Evolutionary conservation across 164 flowering plant species (phyloP), one percentile per base, ranked within the genome.

Genomic region (Akebia trifoliata): DNA sequence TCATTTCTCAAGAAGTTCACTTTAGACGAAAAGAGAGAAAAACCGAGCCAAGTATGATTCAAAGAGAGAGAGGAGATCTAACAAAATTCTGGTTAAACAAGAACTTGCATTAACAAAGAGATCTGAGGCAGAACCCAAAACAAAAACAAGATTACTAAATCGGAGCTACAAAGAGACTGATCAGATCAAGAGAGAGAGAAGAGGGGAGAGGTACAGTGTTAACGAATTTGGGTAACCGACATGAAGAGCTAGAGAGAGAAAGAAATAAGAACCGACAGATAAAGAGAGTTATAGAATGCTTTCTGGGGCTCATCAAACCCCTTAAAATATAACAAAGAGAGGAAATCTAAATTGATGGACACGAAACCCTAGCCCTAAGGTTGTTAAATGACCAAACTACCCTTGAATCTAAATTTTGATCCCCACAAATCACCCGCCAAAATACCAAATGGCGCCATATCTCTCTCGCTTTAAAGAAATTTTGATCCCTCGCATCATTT

Each of bases 311-410:
- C 14, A 44, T 29, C 57, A 14, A 10, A n/a, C 10, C 54, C 15
- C 50, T 31, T 18, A 50, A 57, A 17, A 10, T 20, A 10, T 31
- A 8, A 15, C 8, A 15, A 32, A 32, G 22, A 29, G 17, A 48
- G n/a, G 17, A 18, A 3, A 18, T n/a, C n/a, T n/a, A n/a, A n/a
- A n/a, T n/a, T n/a, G n/a, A n/a, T n/a, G n/a, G 43, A 48, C 24
- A 30, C 38, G 55, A 59, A 59, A 59, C 63, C 63, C 63, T 59
- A 59, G 46, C 54, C 38, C 46, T 49, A 38, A 11, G 17, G n/a
- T 45, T 59, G 2, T n/a, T 39, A 28, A 48, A 48, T 59, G 62
- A 59, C 62, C 4, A 20, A 36, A 25, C 1, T 37, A 12, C 25
- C 62, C 62, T 59, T 47, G 0, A 24, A 36, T 58, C 61, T 21